Percentiles rank a stretch among this genome's conserved stretches.
Conservation (phyloP, 1,139 yeast species). For the Petasospora fabianii region DNA sequence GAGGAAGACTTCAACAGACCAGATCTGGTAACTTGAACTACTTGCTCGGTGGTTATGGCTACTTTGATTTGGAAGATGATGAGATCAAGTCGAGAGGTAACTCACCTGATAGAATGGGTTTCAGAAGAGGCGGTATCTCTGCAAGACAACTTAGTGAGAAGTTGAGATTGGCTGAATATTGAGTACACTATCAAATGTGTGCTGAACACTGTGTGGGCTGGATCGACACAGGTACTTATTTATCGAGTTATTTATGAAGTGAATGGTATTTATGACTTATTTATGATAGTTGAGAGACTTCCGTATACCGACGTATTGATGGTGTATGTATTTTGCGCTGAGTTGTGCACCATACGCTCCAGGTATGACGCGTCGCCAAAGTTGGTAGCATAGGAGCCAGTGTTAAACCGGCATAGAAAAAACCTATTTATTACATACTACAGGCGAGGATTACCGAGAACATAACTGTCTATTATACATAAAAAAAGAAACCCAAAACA, state of each 20-base stretch:
- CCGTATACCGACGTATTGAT: too few species aligned
- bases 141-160: conserved; percentile 68
- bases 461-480: conserved; percentile 14
- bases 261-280: not conserved
- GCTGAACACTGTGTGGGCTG: too few species aligned
- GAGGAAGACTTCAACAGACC: conserved; percentile 27
- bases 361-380: too few species aligned
- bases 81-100: conserved; percentile 65
- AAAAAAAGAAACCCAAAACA: conserved; percentile 6
- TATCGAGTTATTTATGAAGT: conserved; percentile 1
- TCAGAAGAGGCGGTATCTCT: conserved; percentile 48
- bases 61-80: conserved; percentile 71
- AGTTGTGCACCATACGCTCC: too few species aligned
- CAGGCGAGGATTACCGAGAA: not conserved
- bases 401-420: too few species aligned
- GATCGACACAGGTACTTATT: not conserved
- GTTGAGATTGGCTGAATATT: conserved; percentile 69
- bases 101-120: conserved; percentile 55
- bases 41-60: conserved; percentile 77
- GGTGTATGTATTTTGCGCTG: too few species aligned
- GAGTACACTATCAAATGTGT: too few species aligned
- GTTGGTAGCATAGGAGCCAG: too few species aligned
- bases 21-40: conserved; percentile 37
- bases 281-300: not conserved
- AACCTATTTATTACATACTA: not conserved